Conservation (phyloP, 2,329 filamentous ascomycete genomes). For the Fusarium chlamydosporum region DNA sequence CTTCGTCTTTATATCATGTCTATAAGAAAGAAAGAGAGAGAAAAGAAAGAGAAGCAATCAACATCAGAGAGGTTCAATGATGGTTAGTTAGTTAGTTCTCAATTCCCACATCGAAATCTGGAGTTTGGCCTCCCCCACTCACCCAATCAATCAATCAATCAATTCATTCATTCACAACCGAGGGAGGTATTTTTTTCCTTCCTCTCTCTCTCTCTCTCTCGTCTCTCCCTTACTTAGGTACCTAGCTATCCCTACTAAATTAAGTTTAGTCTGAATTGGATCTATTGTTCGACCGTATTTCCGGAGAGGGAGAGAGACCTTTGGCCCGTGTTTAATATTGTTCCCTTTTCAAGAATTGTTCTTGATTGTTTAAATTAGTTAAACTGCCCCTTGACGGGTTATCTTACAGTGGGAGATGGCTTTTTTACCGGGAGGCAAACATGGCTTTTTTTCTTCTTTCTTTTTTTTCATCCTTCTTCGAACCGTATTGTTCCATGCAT, state of each 20-base stretch:
- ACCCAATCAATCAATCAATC: conserved; percentile 1
- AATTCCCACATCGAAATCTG: neutral
- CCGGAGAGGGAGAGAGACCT: neutral
- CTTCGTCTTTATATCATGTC: conserved; percentile 14
- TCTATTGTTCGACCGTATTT: conserved; percentile 18
- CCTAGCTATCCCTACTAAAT: neutral
- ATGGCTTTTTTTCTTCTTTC: conserved; percentile 14
- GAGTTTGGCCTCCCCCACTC: conserved; percentile 2
- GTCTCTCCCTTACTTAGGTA: too few species aligned
- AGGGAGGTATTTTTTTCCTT: neutral
- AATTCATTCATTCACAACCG: neutral
- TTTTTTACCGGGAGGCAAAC: conserved; percentile 9
- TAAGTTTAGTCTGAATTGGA: conserved; percentile 12
- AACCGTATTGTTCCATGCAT: conserved; percentile 16
- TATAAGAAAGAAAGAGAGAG: too few species aligned
- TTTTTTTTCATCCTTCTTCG: too few species aligned
- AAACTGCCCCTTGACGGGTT: neutral
- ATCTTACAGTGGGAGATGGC: too few species aligned
- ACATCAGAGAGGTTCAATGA: neutral
- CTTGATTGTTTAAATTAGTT: neutral
- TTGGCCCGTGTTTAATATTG: conserved; percentile 23
- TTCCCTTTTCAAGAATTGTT: conserved; percentile 3
- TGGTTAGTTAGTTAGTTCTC: neutral
- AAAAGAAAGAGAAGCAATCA: neutral
- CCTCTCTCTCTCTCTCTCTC: neutral